phyloP scores from a whole-genome alignment of 2,329 filamentous ascomycete genomes.

The Colletotrichum higginsianum region DNA sequence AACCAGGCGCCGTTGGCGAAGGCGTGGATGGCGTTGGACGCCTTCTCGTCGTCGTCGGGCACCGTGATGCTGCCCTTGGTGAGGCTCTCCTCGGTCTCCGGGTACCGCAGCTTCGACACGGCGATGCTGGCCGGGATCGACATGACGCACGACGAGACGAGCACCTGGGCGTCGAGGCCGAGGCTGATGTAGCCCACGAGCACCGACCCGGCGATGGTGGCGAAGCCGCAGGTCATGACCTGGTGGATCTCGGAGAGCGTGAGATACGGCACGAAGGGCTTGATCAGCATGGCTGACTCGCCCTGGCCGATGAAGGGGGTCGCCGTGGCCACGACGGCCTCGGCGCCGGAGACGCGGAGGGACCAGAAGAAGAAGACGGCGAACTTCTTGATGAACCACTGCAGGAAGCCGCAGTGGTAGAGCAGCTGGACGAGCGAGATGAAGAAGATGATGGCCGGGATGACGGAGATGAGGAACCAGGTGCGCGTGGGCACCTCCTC shows the following conservation, averaged over 20 bases:
- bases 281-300: slow-evolving; percentile 83
- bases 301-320: slow-evolving; percentile 86
- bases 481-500: slow-evolving; percentile 53
- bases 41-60: slow-evolving; percentile 75
- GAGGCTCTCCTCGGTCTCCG: slow-evolving; percentile 80
- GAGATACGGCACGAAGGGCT: slow-evolving; percentile 79
- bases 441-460: slow-evolving; percentile 85
- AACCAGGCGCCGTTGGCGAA: slow-evolving; percentile 83
- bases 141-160: slow-evolving; percentile 84
- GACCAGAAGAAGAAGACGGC: slow-evolving; percentile 84
- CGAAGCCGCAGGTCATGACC: slow-evolving; percentile 82
- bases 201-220: slow-evolving; percentile 81
- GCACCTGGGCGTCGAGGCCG: slow-evolving; percentile 78
- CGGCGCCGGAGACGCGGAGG: slow-evolving; percentile 80
- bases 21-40: slow-evolving; percentile 78
- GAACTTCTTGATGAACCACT: slow-evolving; percentile 83
- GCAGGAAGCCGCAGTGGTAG: slow-evolving; percentile 77
- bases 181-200: slow-evolving; percentile 80
- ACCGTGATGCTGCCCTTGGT: slow-evolving; percentile 79
- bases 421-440: slow-evolving; percentile 80
- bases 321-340: slow-evolving; percentile 81
- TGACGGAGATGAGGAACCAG: slow-evolving; percentile 77
- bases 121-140: slow-evolving; percentile 82
- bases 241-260: slow-evolving; percentile 82
- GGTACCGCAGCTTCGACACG: slow-evolving; percentile 80